These are phyloP conservation scores for Paraglomus occultum DNA, from an alignment of 192 early-diverging fungal species.

Conservation along the genomic window DNA sequence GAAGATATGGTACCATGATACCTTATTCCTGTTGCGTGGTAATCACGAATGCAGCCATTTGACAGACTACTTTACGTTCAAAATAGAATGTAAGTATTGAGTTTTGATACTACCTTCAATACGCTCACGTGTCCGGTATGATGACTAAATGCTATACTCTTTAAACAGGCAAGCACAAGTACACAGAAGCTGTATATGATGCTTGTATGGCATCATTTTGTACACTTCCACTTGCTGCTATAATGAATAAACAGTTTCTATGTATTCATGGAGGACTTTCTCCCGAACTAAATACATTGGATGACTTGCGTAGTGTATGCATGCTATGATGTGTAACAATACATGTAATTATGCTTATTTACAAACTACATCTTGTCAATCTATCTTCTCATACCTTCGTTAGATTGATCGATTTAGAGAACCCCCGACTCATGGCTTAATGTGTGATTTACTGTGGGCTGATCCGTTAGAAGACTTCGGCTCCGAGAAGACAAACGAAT, in stretches of 20 bases:
- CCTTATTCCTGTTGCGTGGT: conserved; percentile 87
- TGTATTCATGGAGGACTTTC: conserved; percentile 96
- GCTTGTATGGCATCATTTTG: conserved; percentile 91
- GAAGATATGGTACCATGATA: conserved; percentile 88
- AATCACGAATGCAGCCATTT: conserved; percentile 98
- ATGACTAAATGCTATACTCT: not conserved
- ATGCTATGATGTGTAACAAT: not conserved
- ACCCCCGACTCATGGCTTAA: conserved; percentile 89
- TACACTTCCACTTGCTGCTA: conserved; percentile 83
- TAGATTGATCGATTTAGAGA: conserved; percentile 91
- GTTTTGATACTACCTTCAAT: conserved; percentile 3
- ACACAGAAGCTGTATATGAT: conserved; percentile 88
- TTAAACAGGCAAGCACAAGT: conserved; percentile 83
- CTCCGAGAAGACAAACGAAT: conserved; percentile 86
- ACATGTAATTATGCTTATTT: no score
- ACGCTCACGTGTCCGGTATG: not conserved
- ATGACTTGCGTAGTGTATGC: conserved; percentile 72
- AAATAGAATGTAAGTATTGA: conserved; percentile 81
- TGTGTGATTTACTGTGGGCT: conserved; percentile 95
- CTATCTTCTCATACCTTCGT: not conserved
- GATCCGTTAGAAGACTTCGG: conserved; percentile 97
- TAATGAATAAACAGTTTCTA: conserved; percentile 95
- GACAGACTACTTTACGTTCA: conserved; percentile 98
- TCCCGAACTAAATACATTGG: conserved; percentile 89
- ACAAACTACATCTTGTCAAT: not conserved